Evolutionary conservation across 2,329 filamentous ascomycete species (phyloP), one percentile per base, ranked within the genome.

Genomic region (Ophiosphaerella narmari): DNA sequence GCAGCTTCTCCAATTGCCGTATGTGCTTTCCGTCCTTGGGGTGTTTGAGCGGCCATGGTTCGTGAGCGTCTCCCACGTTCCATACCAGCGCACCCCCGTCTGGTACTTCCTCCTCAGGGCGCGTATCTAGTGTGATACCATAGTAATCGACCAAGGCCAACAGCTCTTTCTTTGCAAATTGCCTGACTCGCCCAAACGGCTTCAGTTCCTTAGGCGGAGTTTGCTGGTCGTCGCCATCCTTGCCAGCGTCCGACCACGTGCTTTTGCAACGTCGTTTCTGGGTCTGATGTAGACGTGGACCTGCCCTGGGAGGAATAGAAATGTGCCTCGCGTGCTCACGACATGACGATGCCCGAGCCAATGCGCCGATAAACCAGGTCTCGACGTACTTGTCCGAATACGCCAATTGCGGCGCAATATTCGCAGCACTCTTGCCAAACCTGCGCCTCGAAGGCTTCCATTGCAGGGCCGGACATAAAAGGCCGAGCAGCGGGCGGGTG

Each of bases 341-440:
- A 64, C 82, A 84, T 40, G 77, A 76, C 36, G 77, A 76, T 42
- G 82, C 82, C 56, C 78, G 71, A 50, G 80, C 77, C 58, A 85
- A 67, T 37, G 80, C 80, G 53, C 74, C 70, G 55, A 84, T 77
- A 68, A 85, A 83, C 55, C 80, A 60, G 58, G 79, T 77, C 59
- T 80, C 78, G 69, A 81, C 71, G 50, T 66, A 72, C 54, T 66
- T 62, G 54, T 67, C 59, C 8, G 65, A 65, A 39, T 65, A 65
- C 43, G 50, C n/a, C 7, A 39, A 4, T 50, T 12, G 35, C 37
- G 56, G 13, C 43, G 54, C 26, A 50, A 52, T 44, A 29, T 43
- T 57, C 52, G 60, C 39, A 39, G 63, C 44, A 13, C 48, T 48
- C 6, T 53, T 57, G 44, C 52, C 55, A 42, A 68, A 67, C 18